Conservation (phyloP, 257 asterid genomes). For the Nicotiana attenuata region DNA sequence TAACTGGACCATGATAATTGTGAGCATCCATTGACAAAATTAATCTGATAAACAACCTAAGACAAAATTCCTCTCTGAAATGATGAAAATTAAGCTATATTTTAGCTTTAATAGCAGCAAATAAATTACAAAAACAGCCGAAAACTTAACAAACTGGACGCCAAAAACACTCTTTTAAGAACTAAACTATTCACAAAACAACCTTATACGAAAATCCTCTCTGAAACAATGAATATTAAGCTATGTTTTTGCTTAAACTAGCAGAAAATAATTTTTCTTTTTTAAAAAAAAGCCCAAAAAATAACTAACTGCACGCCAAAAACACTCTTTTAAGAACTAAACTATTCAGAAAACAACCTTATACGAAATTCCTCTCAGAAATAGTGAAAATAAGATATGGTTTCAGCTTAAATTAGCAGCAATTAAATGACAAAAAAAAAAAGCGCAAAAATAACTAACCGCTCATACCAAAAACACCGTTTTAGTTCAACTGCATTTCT, state of each 20-base stretch:
- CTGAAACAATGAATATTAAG: no score
- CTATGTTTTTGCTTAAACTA: no score
- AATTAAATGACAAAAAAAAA: neutral
- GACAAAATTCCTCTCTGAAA: neutral
- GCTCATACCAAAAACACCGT: neutral
- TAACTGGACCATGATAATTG: slow-evolving; percentile 25
- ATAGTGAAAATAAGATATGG: neutral
- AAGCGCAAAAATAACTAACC: neutral
- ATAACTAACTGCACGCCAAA: neutral
- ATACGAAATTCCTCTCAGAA: neutral
- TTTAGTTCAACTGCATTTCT: slow-evolving; percentile 24
- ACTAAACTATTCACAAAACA: neutral
- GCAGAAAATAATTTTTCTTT: no score
- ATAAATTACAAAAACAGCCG: neutral
- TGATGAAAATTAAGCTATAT: no score
- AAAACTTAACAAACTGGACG: neutral
- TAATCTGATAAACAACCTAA: neutral
- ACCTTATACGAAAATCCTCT: neutral
- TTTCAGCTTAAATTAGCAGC: neutral
- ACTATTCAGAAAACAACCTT: neutral
- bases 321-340: neutral
- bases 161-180: neutral
- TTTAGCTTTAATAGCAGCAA: no score
- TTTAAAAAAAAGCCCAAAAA: neutral
- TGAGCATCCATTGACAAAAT: slow-evolving; percentile 16